Percentiles rank a stretch among this genome's conserved stretches.
Conservation (phyloP, 176 grass and related monocot genomes). For the Aegilops tauschii region DNA sequence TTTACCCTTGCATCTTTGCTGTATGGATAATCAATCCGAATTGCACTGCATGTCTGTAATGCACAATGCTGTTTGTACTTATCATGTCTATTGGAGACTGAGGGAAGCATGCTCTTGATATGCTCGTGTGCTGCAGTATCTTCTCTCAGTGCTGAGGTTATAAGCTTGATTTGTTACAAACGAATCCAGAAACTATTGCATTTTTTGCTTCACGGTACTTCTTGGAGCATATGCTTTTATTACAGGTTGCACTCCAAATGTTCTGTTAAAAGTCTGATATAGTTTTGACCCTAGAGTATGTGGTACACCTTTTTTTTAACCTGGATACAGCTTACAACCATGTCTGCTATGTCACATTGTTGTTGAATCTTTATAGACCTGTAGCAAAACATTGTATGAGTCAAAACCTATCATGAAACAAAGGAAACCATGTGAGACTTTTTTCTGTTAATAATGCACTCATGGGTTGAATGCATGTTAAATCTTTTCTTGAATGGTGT, state of each 20-base stretch:
- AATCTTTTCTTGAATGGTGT: not conserved
- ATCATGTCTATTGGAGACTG: constrained; percentile 7
- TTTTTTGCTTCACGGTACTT: not conserved
- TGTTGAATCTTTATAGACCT: not conserved
- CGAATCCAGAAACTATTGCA: not conserved
- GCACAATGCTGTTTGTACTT: not conserved
- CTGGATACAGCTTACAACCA: not conserved
- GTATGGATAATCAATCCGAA: not conserved
- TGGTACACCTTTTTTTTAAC: not conserved
- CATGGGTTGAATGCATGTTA: constrained; percentile 1
- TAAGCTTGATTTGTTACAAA: not conserved
- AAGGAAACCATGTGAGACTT: not conserved
- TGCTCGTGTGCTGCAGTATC: not conserved
- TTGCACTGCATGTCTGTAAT: not conserved
- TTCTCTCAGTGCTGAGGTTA: not conserved
- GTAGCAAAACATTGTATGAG: not conserved
- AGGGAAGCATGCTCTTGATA: not conserved
- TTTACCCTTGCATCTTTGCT: not conserved
- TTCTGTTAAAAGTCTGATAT: not conserved
- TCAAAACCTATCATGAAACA: not conserved
- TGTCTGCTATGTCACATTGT: not conserved
- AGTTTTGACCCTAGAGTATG: not conserved
- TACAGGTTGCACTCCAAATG: not conserved
- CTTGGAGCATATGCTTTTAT: not conserved
- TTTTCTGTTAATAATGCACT: not conserved